These are phyloP conservation scores for Alternaria ventricosa DNA, from an alignment of 2,329 filamentous ascomycete genomes.

Conservation along the genomic window DNA sequence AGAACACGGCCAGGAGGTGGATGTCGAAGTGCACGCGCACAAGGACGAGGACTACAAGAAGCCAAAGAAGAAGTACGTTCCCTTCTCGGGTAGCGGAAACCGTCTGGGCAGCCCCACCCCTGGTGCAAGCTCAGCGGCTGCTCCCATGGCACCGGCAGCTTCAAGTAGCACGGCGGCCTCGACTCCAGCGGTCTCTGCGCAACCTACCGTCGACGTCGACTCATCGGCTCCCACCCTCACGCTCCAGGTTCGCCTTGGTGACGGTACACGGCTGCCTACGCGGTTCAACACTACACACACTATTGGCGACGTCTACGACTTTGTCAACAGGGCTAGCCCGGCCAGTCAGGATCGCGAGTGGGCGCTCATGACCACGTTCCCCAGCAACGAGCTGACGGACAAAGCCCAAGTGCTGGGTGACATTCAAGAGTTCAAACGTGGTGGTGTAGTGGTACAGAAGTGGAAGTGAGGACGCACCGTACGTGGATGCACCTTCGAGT, in stretches of 20 bases:
- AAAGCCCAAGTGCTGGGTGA: slow-evolving; percentile 59
- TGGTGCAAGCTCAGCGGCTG: slow-evolving; percentile 54
- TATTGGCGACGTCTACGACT: slow-evolving; percentile 77
- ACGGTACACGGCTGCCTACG: slow-evolving; percentile 77
- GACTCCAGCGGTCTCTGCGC: slow-evolving; percentile 45
- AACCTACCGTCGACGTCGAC: slow-evolving; percentile 62
- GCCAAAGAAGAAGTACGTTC: slow-evolving; percentile 77
- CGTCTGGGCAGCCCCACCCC: slow-evolving; percentile 80
- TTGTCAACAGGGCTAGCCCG: slow-evolving; percentile 70
- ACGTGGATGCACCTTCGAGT: not conserved
- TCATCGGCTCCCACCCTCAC: slow-evolving; percentile 70
- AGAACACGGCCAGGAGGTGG: slow-evolving; percentile 74
- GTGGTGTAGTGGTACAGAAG: slow-evolving; percentile 63
- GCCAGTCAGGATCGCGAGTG: slow-evolving; percentile 66
- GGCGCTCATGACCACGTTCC: slow-evolving; percentile 82
- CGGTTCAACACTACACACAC: slow-evolving; percentile 84
- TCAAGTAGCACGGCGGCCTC: slow-evolving; percentile 36
- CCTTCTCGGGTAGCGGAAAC: slow-evolving; percentile 74
- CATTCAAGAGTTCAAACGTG: slow-evolving; percentile 58
- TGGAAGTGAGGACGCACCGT: slow-evolving; percentile 49
- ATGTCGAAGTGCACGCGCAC: slow-evolving; percentile 77
- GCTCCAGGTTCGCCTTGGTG: slow-evolving; percentile 78
- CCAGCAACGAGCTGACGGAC: slow-evolving; percentile 79
- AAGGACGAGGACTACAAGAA: slow-evolving; percentile 76
- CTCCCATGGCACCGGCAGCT: slow-evolving; percentile 44